Evolutionary conservation across 2,329 filamentous ascomycete genomes (phyloP).

Genomic region (Exophiala sp.): DNA sequence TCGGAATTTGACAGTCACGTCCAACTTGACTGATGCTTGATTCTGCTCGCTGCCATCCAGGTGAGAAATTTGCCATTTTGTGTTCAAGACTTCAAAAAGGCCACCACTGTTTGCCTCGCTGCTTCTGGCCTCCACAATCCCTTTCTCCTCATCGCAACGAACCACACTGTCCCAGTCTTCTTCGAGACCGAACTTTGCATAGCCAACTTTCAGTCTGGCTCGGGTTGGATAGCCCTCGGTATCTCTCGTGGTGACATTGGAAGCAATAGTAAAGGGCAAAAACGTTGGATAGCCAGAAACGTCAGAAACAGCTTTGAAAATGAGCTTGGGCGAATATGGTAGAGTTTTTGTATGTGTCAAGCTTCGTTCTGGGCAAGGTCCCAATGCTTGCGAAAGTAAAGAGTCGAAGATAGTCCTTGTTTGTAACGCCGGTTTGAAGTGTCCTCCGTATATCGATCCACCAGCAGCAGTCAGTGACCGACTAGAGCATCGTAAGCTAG

Average conservation of each 20-base stretch:
- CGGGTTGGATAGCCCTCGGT: conserved; percentile 58
- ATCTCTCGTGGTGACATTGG: conserved; percentile 73
- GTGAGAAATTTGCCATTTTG: conserved; percentile 43
- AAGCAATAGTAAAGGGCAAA: conserved; percentile 83
- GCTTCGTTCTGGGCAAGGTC: conserved; percentile 48
- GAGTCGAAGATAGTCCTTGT: conserved; percentile 25
- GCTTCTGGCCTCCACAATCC: conserved; percentile 68
- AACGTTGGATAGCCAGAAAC: conserved; percentile 80
- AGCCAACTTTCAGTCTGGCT: conserved; percentile 79
- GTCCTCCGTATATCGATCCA: not conserved
- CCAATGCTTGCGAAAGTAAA: conserved; percentile 25
- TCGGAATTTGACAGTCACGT: conserved; percentile 77
- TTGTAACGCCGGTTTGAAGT: conserved; percentile 7
- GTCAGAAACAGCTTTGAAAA: conserved; percentile 86
- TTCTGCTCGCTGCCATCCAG: conserved; percentile 33
- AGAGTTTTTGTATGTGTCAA: conserved; percentile 73
- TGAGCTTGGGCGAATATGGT: conserved; percentile 64
- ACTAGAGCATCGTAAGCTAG: not conserved
- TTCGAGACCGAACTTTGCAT: conserved; percentile 64
- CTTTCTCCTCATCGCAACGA: conserved; percentile 66
- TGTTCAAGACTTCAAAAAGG: conserved; percentile 45
- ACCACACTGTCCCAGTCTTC: conserved; percentile 80
- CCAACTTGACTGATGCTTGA: conserved; percentile 70
- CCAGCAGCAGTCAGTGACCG: not conserved
- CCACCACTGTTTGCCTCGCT: conserved; percentile 55